Percentiles rank a stretch among this genome's conserved stretches.
Evolutionary conservation across 2,329 filamentous ascomycete species (phyloP).

Genomic region (Stemphylium beticola): DNA sequence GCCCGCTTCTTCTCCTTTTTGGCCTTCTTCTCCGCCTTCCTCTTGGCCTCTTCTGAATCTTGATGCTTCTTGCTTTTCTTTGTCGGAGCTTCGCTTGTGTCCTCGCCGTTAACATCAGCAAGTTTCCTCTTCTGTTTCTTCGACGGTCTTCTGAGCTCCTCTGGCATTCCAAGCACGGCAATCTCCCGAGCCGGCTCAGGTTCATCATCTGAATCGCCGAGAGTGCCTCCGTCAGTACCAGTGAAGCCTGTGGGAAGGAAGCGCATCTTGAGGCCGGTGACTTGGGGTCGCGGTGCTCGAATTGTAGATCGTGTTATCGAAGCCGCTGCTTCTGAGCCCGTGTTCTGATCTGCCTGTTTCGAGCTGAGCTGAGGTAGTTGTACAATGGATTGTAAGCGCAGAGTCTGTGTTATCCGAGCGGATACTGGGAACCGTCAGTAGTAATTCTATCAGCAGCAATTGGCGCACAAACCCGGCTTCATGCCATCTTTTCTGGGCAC

Average conservation of each 20-base stretch:
- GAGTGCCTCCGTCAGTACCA: constrained; percentile 49
- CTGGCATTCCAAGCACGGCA: constrained; percentile 33
- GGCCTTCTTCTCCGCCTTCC: constrained; percentile 47
- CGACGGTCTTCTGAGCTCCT: constrained; percentile 29
- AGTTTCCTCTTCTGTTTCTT: constrained; percentile 51
- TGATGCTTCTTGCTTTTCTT: constrained; percentile 51
- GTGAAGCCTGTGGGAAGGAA: constrained; percentile 70
- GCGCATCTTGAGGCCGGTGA: constrained; percentile 69
- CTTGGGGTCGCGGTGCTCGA: constrained; percentile 67
- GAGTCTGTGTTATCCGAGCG: constrained; percentile 60
- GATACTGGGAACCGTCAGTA: constrained; percentile 30
- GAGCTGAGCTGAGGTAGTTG: constrained; percentile 56
- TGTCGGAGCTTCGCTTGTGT: constrained; percentile 34
- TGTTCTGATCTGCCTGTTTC: constrained; percentile 51
- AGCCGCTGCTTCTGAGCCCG: constrained; percentile 49
- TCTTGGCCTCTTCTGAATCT: constrained; percentile 43
- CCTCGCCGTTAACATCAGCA: constrained; percentile 38
- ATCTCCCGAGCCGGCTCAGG: constrained; percentile 47
- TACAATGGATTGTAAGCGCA: constrained; percentile 70
- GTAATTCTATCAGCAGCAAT: neutral
- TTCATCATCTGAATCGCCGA: constrained; percentile 53
- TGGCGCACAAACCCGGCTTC: constrained; percentile 56
- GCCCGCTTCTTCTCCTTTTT: constrained; percentile 46
- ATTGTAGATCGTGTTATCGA: constrained; percentile 56
- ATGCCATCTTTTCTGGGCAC: constrained; percentile 66